A percentile compares a stretch with the other conserved stretches of the same genome.
Evolutionary conservation across 495 filamentous ascomycete species (phyloP).

Genomic region (Penicillium coprophilum): DNA sequence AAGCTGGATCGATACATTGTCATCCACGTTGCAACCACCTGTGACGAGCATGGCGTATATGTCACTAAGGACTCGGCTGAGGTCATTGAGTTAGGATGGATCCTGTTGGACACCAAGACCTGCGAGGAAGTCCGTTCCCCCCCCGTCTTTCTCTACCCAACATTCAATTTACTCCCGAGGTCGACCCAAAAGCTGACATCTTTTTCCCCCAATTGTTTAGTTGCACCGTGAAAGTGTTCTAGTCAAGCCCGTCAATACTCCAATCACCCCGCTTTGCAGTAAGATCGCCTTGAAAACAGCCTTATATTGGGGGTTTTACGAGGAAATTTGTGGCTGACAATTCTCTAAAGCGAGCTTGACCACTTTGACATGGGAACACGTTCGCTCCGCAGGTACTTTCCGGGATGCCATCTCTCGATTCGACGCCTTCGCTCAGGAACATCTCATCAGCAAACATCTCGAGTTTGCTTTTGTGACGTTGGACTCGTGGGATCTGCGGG

Average conservation of each 20-base stretch:
- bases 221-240: constrained; percentile 92
- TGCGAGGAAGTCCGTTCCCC: constrained; percentile 76
- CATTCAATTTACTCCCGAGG: constrained; percentile 7
- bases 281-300: constrained; percentile 45
- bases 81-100: constrained; percentile 98
- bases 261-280: constrained; percentile 98
- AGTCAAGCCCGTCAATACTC: constrained; percentile 97
- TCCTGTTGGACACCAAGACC: constrained; percentile 84
- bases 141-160: constrained; percentile 16
- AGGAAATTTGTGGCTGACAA: constrained; percentile 32
- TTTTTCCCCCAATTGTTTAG: constrained; percentile 47
- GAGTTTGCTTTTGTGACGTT: constrained; percentile 98
- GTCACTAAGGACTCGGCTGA: constrained; percentile 99
- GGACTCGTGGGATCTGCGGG: constrained; percentile 97
- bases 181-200: constrained; percentile 13
- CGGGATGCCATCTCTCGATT: constrained; percentile 94
- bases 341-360: constrained; percentile 79
- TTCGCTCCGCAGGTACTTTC: constrained; percentile 93
- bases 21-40: constrained; percentile 97
- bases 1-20: constrained; percentile 95
- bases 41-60: constrained; percentile 98
- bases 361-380: constrained; percentile 98
- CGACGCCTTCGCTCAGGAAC: constrained; percentile 86
- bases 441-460: constrained; percentile 77
- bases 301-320: constrained; percentile 4